Conservation (phyloP, 495 filamentous ascomycete species). For the Lindgomyces ingoldianus region DNA sequence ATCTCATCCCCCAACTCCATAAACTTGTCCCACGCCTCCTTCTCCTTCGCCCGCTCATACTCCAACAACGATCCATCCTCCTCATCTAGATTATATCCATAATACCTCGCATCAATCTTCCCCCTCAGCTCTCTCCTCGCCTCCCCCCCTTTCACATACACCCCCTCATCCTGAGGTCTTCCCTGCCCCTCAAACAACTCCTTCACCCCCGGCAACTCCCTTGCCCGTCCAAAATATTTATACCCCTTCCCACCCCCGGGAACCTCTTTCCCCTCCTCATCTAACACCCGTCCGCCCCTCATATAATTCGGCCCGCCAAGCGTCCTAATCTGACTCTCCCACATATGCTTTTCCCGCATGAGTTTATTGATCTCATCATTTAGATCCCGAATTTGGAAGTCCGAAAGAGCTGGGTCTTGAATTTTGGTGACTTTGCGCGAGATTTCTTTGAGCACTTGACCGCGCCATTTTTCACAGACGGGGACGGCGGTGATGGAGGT, state of each 20-base stretch:
- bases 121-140: constrained; percentile 69
- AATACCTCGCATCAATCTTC: constrained; percentile 91
- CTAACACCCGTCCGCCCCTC: constrained; percentile 83
- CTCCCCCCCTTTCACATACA: constrained; percentile 58
- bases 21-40: constrained; percentile 71
- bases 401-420: constrained; percentile 82
- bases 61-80: constrained; percentile 82
- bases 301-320: constrained; percentile 97
- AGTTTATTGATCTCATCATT: constrained; percentile 99
- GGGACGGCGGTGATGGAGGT: constrained; percentile 82
- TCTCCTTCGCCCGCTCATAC: constrained; percentile 83
- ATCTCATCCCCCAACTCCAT: constrained; percentile 47
- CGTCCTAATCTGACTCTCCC: constrained; percentile 94
- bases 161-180: constrained; percentile 55
- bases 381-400: constrained; percentile 95
- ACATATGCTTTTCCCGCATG: constrained; percentile 98
- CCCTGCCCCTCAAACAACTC: constrained; percentile 87
- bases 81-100: constrained; percentile 91
- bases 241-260: constrained; percentile 88
- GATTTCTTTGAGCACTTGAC: constrained; percentile 95
- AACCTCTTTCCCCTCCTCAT: constrained; percentile 90
- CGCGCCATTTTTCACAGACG: constrained; percentile 94
- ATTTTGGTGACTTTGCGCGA: constrained; percentile 94
- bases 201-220: constrained; percentile 91
- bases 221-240: constrained; percentile 87